phyloP scores from a whole-genome alignment of 1,284 basidiomycete species.

The Xerocomus amazonicus region DNA sequence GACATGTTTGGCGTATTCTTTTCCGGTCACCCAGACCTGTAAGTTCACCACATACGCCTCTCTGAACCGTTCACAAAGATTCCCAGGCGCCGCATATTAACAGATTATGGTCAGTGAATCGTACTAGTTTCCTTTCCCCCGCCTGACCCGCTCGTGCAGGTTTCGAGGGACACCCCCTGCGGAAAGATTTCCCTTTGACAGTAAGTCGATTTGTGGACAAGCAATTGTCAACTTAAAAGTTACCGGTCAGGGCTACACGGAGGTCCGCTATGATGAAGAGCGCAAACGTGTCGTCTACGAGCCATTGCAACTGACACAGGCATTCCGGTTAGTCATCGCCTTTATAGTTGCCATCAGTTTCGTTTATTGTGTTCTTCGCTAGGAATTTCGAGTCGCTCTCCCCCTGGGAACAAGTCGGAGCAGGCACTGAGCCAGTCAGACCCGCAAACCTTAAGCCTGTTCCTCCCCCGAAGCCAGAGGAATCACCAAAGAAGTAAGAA shows the following conservation, averaged over 20 bases:
- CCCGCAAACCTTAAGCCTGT: slow-evolving; percentile 70
- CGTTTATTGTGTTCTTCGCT: slow-evolving; percentile 7
- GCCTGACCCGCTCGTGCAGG: slow-evolving; percentile 44
- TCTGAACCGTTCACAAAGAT: slow-evolving; percentile 10
- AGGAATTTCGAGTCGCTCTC: slow-evolving; percentile 94
- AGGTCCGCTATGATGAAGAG: slow-evolving; percentile 98
- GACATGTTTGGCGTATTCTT: slow-evolving; percentile 99
- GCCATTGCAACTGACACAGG: slow-evolving; percentile 96
- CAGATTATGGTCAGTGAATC: slow-evolving; percentile 81
- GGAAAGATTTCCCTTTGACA: slow-evolving; percentile 97
- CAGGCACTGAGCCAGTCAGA: slow-evolving; percentile 70
- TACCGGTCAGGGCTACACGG: slow-evolving; percentile 79
- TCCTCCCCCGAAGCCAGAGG: slow-evolving; percentile 63
- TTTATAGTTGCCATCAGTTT: neutral
- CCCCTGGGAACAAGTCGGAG: slow-evolving; percentile 97
- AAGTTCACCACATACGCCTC: slow-evolving; percentile 31
- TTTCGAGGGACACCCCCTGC: slow-evolving; percentile 96
- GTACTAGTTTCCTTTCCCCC: neutral
- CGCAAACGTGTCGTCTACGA: slow-evolving; percentile 98
- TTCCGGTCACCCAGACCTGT: slow-evolving; percentile 94
- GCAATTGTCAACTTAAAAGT: neutral
- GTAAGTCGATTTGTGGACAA: slow-evolving; percentile 42
- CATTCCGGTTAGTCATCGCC: slow-evolving; percentile 72
- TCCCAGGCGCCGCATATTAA: slow-evolving; percentile 87
- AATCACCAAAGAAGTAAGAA: slow-evolving; percentile 58